Percentiles rank a stretch among this genome's conserved stretches.
These are phyloP conservation scores for Ophiostoma ips DNA, from an alignment of 2,329 filamentous ascomycete species.

Conservation along the genomic window DNA sequence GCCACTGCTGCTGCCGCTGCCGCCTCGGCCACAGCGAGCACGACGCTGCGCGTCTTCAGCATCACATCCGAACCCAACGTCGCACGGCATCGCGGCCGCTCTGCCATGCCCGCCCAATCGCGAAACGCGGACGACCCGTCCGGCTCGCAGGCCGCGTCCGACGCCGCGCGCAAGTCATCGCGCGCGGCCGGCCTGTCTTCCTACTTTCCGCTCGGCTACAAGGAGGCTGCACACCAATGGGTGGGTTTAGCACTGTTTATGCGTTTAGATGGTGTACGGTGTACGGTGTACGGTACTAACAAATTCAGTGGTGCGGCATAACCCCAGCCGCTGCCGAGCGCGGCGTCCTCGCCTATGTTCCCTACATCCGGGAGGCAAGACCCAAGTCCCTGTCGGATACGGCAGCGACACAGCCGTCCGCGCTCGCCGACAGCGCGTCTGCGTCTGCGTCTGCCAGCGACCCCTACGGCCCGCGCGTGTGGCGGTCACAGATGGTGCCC, in stretches of 20 bases:
- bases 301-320: conserved; percentile 64
- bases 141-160: neutral
- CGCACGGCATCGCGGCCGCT: neutral
- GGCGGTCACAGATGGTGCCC: conserved; percentile 73
- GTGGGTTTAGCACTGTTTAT: conserved; percentile 34
- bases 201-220: conserved; percentile 80
- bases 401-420: neutral
- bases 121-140: neutral
- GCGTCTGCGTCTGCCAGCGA: conserved; percentile 34
- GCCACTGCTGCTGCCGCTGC: conserved; percentile 1
- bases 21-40: neutral
- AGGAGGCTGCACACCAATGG: conserved; percentile 86
- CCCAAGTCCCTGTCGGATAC: conserved; percentile 15
- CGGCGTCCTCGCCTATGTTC: conserved; percentile 73
- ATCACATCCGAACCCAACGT: conserved; percentile 10
- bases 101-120: neutral
- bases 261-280: conserved; percentile 2
- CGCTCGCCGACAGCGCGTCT: conserved; percentile 20
- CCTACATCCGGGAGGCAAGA: conserved; percentile 65
- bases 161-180: neutral
- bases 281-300: conserved; percentile 2
- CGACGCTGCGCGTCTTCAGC: conserved; percentile 8
- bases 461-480: conserved; percentile 71
- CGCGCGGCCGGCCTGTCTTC: conserved; percentile 31
- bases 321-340: conserved; percentile 76